Conservation (phyloP, 352 stramenopile species). For the Phytophthora boehmeriae region DNA sequence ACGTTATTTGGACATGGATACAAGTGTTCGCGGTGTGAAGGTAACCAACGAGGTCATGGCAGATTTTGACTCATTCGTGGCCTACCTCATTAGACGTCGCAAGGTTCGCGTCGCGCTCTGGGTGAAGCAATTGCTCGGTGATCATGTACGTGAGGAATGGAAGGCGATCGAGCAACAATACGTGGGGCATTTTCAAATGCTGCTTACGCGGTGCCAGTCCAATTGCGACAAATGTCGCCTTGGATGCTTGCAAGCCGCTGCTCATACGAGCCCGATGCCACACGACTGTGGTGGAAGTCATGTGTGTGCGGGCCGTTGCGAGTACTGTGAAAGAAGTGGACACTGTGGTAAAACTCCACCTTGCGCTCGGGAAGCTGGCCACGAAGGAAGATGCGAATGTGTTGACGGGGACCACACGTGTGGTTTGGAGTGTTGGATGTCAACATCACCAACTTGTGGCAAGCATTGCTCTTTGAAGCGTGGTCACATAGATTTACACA, state of each 20-base stretch:
- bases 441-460: slow-evolving; percentile 55
- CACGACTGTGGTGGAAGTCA: slow-evolving; percentile 70
- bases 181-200: slow-evolving; percentile 46
- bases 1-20: slow-evolving; percentile 30
- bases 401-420: slow-evolving; percentile 70
- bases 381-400: slow-evolving; percentile 75
- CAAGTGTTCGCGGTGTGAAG: slow-evolving; percentile 15
- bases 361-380: slow-evolving; percentile 62
- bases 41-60: slow-evolving; percentile 29
- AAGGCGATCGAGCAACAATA: slow-evolving; percentile 52
- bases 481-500: slow-evolving; percentile 51
- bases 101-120: slow-evolving; percentile 52
- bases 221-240: slow-evolving; percentile 57
- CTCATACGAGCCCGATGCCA: slow-evolving; percentile 24
- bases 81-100: slow-evolving; percentile 63
- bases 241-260: slow-evolving; percentile 65
- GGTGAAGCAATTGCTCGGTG: slow-evolving; percentile 45
- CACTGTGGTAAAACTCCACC: slow-evolving; percentile 31
- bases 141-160: slow-evolving; percentile 52
- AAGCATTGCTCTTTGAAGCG: slow-evolving; percentile 49
- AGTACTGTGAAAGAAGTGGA: slow-evolving; percentile 50
- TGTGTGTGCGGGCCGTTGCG: slow-evolving; percentile 46
- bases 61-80: slow-evolving; percentile 64
- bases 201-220: slow-evolving; percentile 65
- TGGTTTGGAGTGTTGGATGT: slow-evolving; percentile 43